Percentiles rank a stretch among this genome's conserved stretches.
Evolutionary conservation across 768 basidiomycete species (phyloP).

Genomic region (Amanita fuliginea): DNA sequence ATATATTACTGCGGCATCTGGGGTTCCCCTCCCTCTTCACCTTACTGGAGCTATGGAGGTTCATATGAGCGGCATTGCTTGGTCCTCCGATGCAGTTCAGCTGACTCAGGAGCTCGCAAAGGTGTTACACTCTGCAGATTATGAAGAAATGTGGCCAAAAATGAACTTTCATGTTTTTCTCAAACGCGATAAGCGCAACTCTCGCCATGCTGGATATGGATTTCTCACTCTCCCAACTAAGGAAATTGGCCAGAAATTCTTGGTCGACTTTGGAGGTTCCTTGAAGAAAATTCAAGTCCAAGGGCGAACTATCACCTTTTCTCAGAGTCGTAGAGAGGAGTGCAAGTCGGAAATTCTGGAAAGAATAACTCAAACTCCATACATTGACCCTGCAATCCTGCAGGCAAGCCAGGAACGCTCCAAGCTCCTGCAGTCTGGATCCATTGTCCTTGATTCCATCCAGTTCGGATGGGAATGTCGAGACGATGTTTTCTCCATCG

Average conservation of each 20-base stretch:
- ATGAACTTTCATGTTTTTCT: constrained; percentile 47
- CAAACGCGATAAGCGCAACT: constrained; percentile 24
- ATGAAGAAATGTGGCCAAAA: constrained; percentile 17
- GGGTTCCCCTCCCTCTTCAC: background rate
- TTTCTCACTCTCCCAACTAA: constrained; percentile 34
- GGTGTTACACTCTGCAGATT: constrained; percentile 34
- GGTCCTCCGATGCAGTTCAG: constrained; percentile 15
- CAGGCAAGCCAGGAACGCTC: constrained; percentile 23
- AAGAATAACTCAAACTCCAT: constrained; percentile 25
- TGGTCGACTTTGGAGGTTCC: constrained; percentile 27
- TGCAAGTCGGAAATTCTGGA: constrained; percentile 25
- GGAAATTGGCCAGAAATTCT: constrained; percentile 28
- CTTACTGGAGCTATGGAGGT: constrained; percentile 24
- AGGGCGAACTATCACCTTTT: constrained; percentile 22
- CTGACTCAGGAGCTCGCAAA: constrained; percentile 27
- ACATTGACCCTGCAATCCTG: constrained; percentile 25
- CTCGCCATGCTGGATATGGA: constrained; percentile 30
- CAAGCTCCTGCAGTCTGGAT: constrained; percentile 16
- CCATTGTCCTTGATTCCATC: constrained; percentile 24
- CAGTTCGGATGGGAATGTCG: constrained; percentile 58
- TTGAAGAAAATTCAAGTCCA: constrained; percentile 16
- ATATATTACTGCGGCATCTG: background rate
- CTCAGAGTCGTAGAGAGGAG: constrained; percentile 14
- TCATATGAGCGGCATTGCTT: constrained; percentile 27
- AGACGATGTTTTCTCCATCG: constrained; percentile 45